Percentiles rank a stretch among this genome's conserved stretches.
Evolutionary conservation across 1,284 basidiomycete genomes (phyloP).

Genomic region (Schizophyllum commune): DNA sequence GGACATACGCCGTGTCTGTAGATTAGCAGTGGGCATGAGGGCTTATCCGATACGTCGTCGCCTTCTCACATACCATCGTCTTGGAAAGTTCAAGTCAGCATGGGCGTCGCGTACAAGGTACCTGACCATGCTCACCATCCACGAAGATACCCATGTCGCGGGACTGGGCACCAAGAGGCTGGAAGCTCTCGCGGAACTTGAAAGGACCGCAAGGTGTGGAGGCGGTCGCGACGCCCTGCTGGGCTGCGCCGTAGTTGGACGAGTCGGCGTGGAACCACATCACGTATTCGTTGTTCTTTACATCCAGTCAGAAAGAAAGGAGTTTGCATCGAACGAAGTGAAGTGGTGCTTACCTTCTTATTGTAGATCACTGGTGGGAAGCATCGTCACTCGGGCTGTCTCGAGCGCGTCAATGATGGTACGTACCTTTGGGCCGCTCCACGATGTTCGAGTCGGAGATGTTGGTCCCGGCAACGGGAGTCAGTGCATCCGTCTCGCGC

Average conservation of each 20-base stretch:
- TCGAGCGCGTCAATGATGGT: not conserved
- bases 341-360: conserved; percentile 27
- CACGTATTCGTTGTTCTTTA: conserved; percentile 53
- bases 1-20: conserved; percentile 39
- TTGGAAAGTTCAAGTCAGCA: conserved; percentile 9
- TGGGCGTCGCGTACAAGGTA: no score
- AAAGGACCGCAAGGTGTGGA: conserved; percentile 55
- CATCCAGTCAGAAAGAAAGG: not conserved
- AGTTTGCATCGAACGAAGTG: not conserved
- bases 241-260: conserved; percentile 55
- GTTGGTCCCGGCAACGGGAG: conserved; percentile 43
- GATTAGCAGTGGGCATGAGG: not conserved
- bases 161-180: conserved; percentile 51
- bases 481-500: conserved; percentile 50
- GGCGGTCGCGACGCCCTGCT: conserved; percentile 55
- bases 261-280: conserved; percentile 69
- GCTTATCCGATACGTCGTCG: not conserved
- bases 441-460: conserved; percentile 56
- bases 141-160: conserved; percentile 53
- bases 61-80: conserved; percentile 30
- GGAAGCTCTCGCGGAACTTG: conserved; percentile 46
- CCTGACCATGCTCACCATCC: conserved; percentile 32
- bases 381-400: not conserved
- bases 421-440: conserved; percentile 53
- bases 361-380: conserved; percentile 41